Conservation (phyloP, 257 asterid genomes). For the Capsicum baccatum region DNA sequence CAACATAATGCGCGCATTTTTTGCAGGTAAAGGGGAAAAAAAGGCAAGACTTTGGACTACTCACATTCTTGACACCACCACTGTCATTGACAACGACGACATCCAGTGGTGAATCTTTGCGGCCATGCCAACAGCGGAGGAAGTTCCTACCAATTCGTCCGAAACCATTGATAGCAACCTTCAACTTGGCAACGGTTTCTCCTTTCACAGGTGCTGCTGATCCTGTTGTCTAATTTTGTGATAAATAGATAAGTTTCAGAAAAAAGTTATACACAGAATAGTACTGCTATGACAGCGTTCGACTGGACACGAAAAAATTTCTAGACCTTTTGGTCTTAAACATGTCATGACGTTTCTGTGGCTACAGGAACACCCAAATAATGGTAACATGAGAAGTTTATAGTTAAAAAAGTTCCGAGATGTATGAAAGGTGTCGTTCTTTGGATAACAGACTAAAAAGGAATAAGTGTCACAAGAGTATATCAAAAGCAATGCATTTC, state of each 20-base stretch:
- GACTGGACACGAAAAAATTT: neutral
- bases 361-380: neutral
- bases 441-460: neutral
- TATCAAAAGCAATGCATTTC: neutral
- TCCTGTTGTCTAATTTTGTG: conserved; percentile 54
- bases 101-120: conserved; percentile 86
- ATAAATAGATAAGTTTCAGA: conserved; percentile 12
- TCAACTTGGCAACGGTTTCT: conserved; percentile 79
- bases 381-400: neutral
- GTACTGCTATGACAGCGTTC: neutral
- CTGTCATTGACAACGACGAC: conserved; percentile 87
- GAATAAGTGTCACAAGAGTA: neutral
- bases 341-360: neutral
- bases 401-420: neutral
- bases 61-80: conserved; percentile 93
- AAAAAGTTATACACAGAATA: neutral
- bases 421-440: neutral
- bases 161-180: conserved; percentile 91
- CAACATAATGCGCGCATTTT: neutral
- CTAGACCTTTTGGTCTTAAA: neutral
- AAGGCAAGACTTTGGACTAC: conserved; percentile 17
- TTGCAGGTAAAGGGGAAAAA: neutral
- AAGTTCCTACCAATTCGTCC: conserved; percentile 96
- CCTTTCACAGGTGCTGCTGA: conserved; percentile 62
- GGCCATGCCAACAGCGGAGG: conserved; percentile 97